Percentiles rank a stretch among this genome's conserved stretches.
Evolutionary conservation across 169 alveolate genomes (phyloP).

Genomic region (Cryptosporidium canis): DNA sequence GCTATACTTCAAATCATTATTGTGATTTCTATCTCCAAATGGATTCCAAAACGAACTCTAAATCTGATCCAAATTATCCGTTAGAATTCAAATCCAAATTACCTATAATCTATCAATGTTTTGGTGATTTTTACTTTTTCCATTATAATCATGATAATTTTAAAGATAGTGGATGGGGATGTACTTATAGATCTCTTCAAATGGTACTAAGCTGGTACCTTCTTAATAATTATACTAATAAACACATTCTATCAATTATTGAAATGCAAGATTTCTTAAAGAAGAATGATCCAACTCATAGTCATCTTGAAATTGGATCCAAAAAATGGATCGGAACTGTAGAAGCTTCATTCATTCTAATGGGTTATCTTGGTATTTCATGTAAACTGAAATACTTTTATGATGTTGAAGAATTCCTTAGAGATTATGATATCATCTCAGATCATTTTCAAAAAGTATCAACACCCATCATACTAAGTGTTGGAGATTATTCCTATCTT

Average conservation of each 20-base stretch:
- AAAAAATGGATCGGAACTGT: conserved; percentile 83
- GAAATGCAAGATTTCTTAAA: conserved; percentile 76
- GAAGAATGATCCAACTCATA: conserved; percentile 75
- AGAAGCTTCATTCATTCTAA: conserved; percentile 79
- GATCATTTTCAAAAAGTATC: conserved; percentile 75
- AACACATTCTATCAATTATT: conserved; percentile 73
- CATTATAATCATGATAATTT: conserved; percentile 78
- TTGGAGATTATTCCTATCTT: conserved; percentile 80
- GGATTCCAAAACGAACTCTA: neutral
- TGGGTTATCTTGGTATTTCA: conserved; percentile 77
- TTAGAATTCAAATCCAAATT: neutral
- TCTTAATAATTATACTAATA: conserved; percentile 75
- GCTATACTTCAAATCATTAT: neutral
- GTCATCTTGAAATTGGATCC: conserved; percentile 69
- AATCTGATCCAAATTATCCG: neutral
- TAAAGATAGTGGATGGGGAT: conserved; percentile 83
- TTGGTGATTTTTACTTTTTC: conserved; percentile 78
- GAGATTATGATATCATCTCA: conserved; percentile 74
- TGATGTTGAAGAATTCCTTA: conserved; percentile 75
- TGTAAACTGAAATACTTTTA: conserved; percentile 75
- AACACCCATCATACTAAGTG: conserved; percentile 80
- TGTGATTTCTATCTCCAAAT: neutral
- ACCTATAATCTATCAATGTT: conserved; percentile 2
- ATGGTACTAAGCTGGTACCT: conserved; percentile 82
- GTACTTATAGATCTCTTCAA: conserved; percentile 81